Evolutionary conservation across 2,329 filamentous ascomycete genomes (phyloP), one percentile per base, ranked within the genome.

Genomic region (Bertia moriformis): DNA sequence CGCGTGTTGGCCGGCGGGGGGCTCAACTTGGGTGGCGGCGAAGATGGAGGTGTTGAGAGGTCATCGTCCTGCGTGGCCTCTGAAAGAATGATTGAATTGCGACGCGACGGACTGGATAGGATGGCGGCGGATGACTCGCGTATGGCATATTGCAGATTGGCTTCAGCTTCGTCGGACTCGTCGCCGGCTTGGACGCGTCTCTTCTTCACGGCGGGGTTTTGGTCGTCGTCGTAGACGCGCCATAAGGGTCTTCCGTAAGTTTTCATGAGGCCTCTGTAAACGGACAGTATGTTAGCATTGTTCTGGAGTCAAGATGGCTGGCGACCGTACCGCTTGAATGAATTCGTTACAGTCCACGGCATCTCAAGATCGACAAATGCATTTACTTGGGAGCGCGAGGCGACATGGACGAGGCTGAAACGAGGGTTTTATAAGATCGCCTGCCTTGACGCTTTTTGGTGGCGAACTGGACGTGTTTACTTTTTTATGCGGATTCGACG

Each of bases 31-130:
- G 58, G 51, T 14, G 59, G 60, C 24, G 67, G 66, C 39, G 68
- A 65, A 41, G 66, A 69, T 7, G 67, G 69, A 3, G 68, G 67
- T 24, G 67, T 66, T 32, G 65, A 69, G 27, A 62, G 62, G 19
- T 43, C 46, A 48, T 60, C 59, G 19, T 63, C 60, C 19, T 58
- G 54, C 4, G 58, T 59, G 27, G 49, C 55, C 45, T 61, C 59
- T 2, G 61, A 65, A 43, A 60, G 56, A 24, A 61, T 51, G 14
- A 60, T 51, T 4, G 61, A 65, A 43, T 61, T 61, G 41, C 60
- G 62, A 48, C 61, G 61, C 46, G 62, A 64, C 7, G 62, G 61
- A 39, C 60, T 64, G 13, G 62, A 65, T 15, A 61, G 50, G 15
- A 64, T 49, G 14, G 57, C 60, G 2, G 49, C 48, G 4, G 61